Evolutionary conservation across 768 basidiomycete genomes (phyloP).

Genomic region (Suillus brevipes): DNA sequence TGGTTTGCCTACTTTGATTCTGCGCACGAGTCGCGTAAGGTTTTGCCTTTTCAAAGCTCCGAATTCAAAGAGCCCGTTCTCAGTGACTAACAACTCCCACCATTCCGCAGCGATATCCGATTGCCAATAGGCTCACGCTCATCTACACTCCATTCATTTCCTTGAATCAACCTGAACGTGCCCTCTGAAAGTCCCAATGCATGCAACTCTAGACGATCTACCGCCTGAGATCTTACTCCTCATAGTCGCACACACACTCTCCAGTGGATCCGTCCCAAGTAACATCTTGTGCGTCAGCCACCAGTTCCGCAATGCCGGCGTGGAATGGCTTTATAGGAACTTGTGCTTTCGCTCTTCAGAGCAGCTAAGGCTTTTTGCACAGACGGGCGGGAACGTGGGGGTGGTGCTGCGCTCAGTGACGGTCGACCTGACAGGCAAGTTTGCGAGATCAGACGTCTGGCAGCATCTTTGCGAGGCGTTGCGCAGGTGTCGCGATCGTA

Average conservation of each 20-base stretch:
- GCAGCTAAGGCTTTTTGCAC: slow-evolving; percentile 24
- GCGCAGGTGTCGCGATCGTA: slow-evolving; percentile 21
- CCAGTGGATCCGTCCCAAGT: slow-evolving; percentile 16
- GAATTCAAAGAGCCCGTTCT: background rate
- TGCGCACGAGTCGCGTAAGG: background rate
- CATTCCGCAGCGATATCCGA: background rate
- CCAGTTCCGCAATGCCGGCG: slow-evolving; percentile 22
- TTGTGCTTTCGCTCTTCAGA: slow-evolving; percentile 24
- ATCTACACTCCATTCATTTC: background rate
- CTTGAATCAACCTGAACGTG: background rate
- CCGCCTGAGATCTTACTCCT: slow-evolving; percentile 24
- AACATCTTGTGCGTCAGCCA: slow-evolving; percentile 24
- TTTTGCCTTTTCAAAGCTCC: slow-evolving; percentile 1
- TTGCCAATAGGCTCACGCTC: background rate
- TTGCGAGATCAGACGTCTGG: slow-evolving; percentile 28
- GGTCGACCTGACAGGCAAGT: slow-evolving; percentile 32
- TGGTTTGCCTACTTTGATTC: background rate
- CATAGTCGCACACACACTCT: slow-evolving; percentile 20
- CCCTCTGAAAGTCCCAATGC: background rate
- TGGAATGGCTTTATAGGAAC: slow-evolving; percentile 24
- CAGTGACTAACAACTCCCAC: background rate
- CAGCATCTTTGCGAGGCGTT: slow-evolving; percentile 28
- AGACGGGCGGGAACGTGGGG: slow-evolving; percentile 11
- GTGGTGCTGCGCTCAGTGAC: slow-evolving; percentile 29
- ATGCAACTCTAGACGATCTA: slow-evolving; percentile 15